Evolutionary conservation across 352 stramenopile species (phyloP).

Genomic region (Phytophthora rubi): DNA sequence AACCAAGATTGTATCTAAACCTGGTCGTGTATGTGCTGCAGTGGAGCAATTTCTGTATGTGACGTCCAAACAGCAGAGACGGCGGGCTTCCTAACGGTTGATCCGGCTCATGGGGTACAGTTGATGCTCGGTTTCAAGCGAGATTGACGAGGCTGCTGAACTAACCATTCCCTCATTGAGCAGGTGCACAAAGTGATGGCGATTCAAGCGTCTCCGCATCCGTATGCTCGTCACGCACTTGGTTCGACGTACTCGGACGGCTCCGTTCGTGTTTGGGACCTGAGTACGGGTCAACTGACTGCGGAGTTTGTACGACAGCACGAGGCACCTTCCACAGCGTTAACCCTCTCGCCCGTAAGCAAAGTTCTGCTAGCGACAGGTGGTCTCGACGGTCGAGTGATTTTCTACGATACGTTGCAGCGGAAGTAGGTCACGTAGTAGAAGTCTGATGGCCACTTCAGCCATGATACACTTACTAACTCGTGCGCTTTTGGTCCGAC

Average conservation of each 20-base stretch:
- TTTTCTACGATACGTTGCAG: conserved; percentile 78
- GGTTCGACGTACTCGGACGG: conserved; percentile 67
- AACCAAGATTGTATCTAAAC: not conserved
- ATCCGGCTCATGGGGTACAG: conserved; percentile 47
- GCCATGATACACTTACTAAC: conserved; percentile 5
- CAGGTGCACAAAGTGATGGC: conserved; percentile 61
- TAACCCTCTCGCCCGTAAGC: conserved; percentile 73
- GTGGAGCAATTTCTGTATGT: conserved; percentile 68
- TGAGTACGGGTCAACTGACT: conserved; percentile 57
- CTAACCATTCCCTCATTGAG: not conserved
- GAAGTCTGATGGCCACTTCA: no score
- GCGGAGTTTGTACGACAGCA: conserved; percentile 68
- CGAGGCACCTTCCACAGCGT: conserved; percentile 55
- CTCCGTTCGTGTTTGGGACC: conserved; percentile 73
- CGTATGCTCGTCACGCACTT: conserved; percentile 60
- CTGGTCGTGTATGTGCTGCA: conserved; percentile 13
- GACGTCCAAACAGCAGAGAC: conserved; percentile 67
- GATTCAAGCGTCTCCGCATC: conserved; percentile 66
- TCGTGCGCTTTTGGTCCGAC: conserved; percentile 7
- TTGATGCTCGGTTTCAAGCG: not conserved
- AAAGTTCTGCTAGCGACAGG: conserved; percentile 69
- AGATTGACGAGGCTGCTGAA: not conserved
- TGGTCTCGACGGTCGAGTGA: conserved; percentile 67
- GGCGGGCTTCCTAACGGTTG: conserved; percentile 53
- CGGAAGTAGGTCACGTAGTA: conserved; percentile 46